These are phyloP conservation scores for Heritiera littoralis DNA, from an alignment of 345 rosid genomes.

Conservation along the genomic window DNA sequence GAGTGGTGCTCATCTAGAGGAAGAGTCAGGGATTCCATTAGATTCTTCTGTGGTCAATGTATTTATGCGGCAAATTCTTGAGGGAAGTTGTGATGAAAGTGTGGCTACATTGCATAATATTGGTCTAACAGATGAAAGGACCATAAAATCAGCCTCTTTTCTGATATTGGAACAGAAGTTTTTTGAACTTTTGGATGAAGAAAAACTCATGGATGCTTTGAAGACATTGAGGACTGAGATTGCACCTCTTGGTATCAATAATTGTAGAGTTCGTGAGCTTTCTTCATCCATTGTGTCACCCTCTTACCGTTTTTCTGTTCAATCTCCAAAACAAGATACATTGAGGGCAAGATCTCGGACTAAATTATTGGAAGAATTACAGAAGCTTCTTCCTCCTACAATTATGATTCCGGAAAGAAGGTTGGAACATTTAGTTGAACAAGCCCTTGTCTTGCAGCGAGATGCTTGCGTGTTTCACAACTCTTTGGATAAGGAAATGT, in stretches of 20 bases:
- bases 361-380: slow-evolving; percentile 54
- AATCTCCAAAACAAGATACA: slow-evolving; percentile 30
- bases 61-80: slow-evolving; percentile 49
- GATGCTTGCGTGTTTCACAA: slow-evolving; percentile 67
- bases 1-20: slow-evolving; percentile 61
- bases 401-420: slow-evolving; percentile 61
- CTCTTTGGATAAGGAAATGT: slow-evolving; percentile 51
- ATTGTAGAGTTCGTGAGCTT: slow-evolving; percentile 47
- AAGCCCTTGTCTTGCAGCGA: slow-evolving; percentile 60
- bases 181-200: slow-evolving; percentile 48
- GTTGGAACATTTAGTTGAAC: slow-evolving; percentile 66
- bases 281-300: slow-evolving; percentile 46
- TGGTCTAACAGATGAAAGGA: slow-evolving; percentile 43
- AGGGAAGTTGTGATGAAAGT: slow-evolving; percentile 60
- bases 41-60: slow-evolving; percentile 43
- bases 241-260: slow-evolving; percentile 46
- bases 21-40: slow-evolving; percentile 65
- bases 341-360: slow-evolving; percentile 43
- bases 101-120: slow-evolving; percentile 44
- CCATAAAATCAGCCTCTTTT: slow-evolving; percentile 55
- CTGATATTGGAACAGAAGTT: slow-evolving; percentile 66
- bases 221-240: slow-evolving; percentile 65
- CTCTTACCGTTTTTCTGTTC: slow-evolving; percentile 23
- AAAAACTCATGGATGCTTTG: slow-evolving; percentile 52
- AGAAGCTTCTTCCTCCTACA: slow-evolving; percentile 55